A percentile compares a stretch with the other conserved stretches of the same genome.
Evolutionary conservation across 2,329 filamentous ascomycete species (phyloP).

Genomic region (Alternaria rosae): DNA sequence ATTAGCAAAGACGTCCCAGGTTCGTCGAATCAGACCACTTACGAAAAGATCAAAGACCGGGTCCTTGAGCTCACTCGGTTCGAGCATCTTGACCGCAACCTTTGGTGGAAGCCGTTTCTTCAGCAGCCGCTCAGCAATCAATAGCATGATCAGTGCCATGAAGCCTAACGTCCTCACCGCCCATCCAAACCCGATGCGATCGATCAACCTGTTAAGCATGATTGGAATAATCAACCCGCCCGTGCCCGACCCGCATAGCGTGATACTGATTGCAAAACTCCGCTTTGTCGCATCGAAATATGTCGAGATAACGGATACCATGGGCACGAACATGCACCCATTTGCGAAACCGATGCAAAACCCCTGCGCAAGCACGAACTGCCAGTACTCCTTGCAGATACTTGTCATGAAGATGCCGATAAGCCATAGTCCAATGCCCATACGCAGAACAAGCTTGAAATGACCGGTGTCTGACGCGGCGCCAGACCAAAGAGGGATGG

Average conservation of each 20-base stretch:
- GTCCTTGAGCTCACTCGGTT: slow-evolving; percentile 25
- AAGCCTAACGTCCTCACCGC: slow-evolving; percentile 56
- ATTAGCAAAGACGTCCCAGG: slow-evolving; percentile 40
- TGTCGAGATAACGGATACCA: slow-evolving; percentile 59
- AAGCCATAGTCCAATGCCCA: slow-evolving; percentile 34
- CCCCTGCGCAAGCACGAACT: slow-evolving; percentile 45
- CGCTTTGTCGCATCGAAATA: slow-evolving; percentile 43
- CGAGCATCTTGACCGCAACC: slow-evolving; percentile 20
- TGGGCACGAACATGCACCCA: slow-evolving; percentile 62
- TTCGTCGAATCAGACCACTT: slow-evolving; percentile 19
- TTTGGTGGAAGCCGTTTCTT: slow-evolving; percentile 29
- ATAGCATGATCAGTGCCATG: slow-evolving; percentile 62
- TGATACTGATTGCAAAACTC: slow-evolving; percentile 55
- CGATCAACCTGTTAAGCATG: slow-evolving; percentile 62
- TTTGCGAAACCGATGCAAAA: slow-evolving; percentile 45
- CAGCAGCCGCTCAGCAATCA: slow-evolving; percentile 30
- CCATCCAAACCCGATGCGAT: slow-evolving; percentile 66
- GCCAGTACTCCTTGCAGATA: slow-evolving; percentile 28
- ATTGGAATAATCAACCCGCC: slow-evolving; percentile 58
- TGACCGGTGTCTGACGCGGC: slow-evolving; percentile 38
- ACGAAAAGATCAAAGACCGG: slow-evolving; percentile 27
- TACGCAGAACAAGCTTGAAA: slow-evolving; percentile 35
- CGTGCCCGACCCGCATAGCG: slow-evolving; percentile 51
- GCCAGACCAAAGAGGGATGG: slow-evolving; percentile 37
- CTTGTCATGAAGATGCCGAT: slow-evolving; percentile 30